Percentiles rank a stretch among this genome's conserved stretches.
Conservation (phyloP, 768 basidiomycete species). For the Pholiota conissans region DNA sequence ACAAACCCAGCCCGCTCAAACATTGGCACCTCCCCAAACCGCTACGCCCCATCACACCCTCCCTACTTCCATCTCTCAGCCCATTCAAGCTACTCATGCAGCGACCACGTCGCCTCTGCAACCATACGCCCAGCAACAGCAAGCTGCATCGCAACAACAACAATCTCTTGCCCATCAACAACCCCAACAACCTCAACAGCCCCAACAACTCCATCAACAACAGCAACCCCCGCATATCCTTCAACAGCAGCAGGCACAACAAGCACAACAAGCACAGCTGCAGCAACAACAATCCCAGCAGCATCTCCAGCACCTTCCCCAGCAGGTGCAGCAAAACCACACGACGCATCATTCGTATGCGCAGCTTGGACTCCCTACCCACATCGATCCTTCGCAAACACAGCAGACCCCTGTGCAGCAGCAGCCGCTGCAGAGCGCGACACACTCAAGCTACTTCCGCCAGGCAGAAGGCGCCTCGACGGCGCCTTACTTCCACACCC, state of each 20-base stretch:
- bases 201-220: slow-evolving; percentile 33
- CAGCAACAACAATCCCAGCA: slow-evolving; percentile 35
- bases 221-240: slow-evolving; percentile 28
- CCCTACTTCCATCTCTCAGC: slow-evolving; percentile 40
- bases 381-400: slow-evolving; percentile 56
- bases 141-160: not conserved
- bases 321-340: slow-evolving; percentile 44
- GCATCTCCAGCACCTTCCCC: slow-evolving; percentile 41
- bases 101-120: slow-evolving; percentile 39
- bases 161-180: slow-evolving; percentile 12
- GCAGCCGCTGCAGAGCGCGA: slow-evolving; percentile 40
- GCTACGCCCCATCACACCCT: slow-evolving; percentile 29
- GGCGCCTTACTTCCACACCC: slow-evolving; percentile 71
- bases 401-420: slow-evolving; percentile 34
- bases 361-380: slow-evolving; percentile 65
- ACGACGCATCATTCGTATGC: slow-evolving; percentile 53
- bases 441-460: slow-evolving; percentile 61
- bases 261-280: slow-evolving; percentile 16
- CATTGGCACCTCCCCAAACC: slow-evolving; percentile 25
- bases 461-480: slow-evolving; percentile 51
- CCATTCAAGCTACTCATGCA: slow-evolving; percentile 26
- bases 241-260: slow-evolving; percentile 27
- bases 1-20: slow-evolving; percentile 32
- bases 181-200: slow-evolving; percentile 20
- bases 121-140: slow-evolving; percentile 35